These are phyloP conservation scores for Musa troglodytarum DNA, from an alignment of 176 grass and related monocot species.

Conservation along the genomic window DNA sequence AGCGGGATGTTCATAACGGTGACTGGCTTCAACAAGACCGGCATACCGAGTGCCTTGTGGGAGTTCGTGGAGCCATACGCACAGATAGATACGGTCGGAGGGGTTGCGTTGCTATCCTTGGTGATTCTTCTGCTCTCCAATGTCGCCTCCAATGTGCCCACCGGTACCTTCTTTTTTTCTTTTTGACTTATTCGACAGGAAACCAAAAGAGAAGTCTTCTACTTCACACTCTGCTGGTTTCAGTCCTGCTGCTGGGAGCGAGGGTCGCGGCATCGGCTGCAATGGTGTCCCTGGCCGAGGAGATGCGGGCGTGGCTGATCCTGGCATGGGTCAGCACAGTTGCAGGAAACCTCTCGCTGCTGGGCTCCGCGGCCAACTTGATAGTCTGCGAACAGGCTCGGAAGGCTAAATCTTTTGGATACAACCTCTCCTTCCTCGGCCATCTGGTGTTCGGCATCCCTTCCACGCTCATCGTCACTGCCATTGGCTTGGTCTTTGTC, in stretches of 20 bases:
- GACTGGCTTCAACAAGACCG: conserved; percentile 88
- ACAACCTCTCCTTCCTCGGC: conserved; percentile 75
- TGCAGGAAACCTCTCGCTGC: conserved; percentile 80
- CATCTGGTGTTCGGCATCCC: conserved; percentile 78
- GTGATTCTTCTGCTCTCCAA: conserved; percentile 80
- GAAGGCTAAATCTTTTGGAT: conserved; percentile 48
- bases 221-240: not conserved
- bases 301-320: conserved; percentile 74
- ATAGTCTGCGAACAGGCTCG: conserved; percentile 93
- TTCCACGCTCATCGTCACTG: conserved; percentile 53
- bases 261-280: conserved; percentile 70
- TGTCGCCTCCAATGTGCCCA: conserved; percentile 83
- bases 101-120: conserved; percentile 38
- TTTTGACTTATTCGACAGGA: not conserved
- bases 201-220: not conserved
- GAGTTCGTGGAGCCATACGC: conserved; percentile 69
- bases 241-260: conserved; percentile 61
- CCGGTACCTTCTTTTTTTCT: conserved; percentile 26
- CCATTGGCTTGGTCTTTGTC: conserved; percentile 58
- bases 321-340: conserved; percentile 94
- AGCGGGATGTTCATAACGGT: conserved; percentile 97
- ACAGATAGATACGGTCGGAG: conserved; percentile 38
- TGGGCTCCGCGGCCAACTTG: conserved; percentile 73
- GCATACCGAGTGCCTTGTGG: conserved; percentile 73
- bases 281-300: conserved; percentile 35